Evolutionary conservation across 352 stramenopile species (phyloP).

Genomic region (Phytophthora multivora): DNA sequence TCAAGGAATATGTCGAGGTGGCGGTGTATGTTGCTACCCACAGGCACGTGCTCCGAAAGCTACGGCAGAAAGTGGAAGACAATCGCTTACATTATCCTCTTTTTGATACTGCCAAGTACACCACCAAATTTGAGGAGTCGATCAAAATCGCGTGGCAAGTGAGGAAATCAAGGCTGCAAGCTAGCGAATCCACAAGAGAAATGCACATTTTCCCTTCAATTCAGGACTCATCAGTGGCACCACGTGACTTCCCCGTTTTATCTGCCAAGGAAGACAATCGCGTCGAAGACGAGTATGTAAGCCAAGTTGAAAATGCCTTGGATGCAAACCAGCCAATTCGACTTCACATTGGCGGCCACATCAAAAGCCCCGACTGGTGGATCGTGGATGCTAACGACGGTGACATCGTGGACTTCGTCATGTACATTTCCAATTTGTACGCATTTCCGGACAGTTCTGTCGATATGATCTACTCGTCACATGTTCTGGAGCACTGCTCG

Average conservation of each 20-base stretch:
- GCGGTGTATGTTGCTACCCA: slow-evolving; percentile 58
- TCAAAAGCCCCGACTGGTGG: slow-evolving; percentile 53
- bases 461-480: slow-evolving; percentile 67
- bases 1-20: slow-evolving; percentile 86
- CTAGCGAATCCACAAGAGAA: neutral
- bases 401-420: slow-evolving; percentile 59
- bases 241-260: slow-evolving; percentile 41
- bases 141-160: slow-evolving; percentile 57
- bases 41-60: slow-evolving; percentile 29
- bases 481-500: slow-evolving; percentile 78
- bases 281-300: slow-evolving; percentile 44
- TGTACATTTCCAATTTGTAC: slow-evolving; percentile 74
- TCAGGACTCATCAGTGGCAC: slow-evolving; percentile 15
- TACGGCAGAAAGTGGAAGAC: slow-evolving; percentile 49
- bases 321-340: slow-evolving; percentile 37
- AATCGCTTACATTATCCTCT: slow-evolving; percentile 52
- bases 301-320: slow-evolving; percentile 37
- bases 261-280: slow-evolving; percentile 43
- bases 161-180: slow-evolving; percentile 28
- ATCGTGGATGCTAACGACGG: slow-evolving; percentile 67
- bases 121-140: slow-evolving; percentile 47
- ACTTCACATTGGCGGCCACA: slow-evolving; percentile 72
- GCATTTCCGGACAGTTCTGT: slow-evolving; percentile 66
- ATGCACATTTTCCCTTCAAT: slow-evolving; percentile 57
- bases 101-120: slow-evolving; percentile 73